Evolutionary conservation across 2,329 filamentous ascomycete genomes (phyloP), one percentile per base, ranked within the genome.

Genomic region (Cordyceps farinosa): DNA sequence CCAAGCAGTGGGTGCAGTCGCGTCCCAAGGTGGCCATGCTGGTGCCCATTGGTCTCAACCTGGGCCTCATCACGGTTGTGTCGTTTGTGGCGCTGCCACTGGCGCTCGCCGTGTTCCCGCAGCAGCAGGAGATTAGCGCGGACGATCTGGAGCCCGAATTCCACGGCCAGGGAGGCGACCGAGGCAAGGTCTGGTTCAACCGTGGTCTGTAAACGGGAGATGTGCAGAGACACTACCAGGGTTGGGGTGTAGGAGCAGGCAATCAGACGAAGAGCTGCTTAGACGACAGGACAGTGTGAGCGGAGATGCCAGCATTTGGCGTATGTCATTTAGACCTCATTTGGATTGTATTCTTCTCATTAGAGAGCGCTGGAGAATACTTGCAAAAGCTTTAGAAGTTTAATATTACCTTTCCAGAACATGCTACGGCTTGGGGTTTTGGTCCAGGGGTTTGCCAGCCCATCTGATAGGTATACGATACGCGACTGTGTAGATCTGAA

Each of bases 121-220:
- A 97, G 79, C 83, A 92, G 67, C 91, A 99, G 80, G 85, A 86
- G 66, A 90, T 98, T 48, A 84, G 83, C 67, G 92, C 90, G 1
- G 83, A 85, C 36, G 87, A 80, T 57, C 78, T 99, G 63, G 95
- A 98, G 81, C 82, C 89, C 66, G 91, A 97, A 77, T 98, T 99
- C 75, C 89, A 89, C 78, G 89, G 87, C 7, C 85, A 85, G 63
- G 93, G 92, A 38, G 94, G 93, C 1, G 84, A 89, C 67, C 84
- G 85, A 61, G 93, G 91, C 0, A 82, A 92, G 80, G 90, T 99
- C n/a, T 91, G 96, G 74, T 98, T 99, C 78, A 98, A 99, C 77
- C 86, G 95, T 71, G 95, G 95, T 13, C 94, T 99, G 70, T 97
- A 79, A 77, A 32, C 11, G 29, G n/a, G 9, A 38, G 17, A 17